These are phyloP conservation scores for Meyerozyma smithsonii DNA, from an alignment of 1,139 yeast species.

Conservation along the genomic window DNA sequence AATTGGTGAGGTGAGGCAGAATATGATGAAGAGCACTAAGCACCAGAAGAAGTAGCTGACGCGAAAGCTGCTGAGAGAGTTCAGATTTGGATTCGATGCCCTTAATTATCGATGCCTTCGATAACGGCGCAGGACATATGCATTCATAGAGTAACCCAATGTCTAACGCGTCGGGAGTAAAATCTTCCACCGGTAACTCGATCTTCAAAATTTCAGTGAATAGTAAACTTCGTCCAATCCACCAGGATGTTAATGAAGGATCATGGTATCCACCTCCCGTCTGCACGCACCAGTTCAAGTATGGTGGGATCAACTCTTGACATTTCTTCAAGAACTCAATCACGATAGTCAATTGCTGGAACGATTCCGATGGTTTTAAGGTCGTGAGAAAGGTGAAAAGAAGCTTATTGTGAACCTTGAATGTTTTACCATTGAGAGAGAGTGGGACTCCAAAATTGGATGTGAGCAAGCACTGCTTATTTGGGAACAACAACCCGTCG, in stretches of 20 bases:
- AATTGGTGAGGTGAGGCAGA: constrained; percentile 10
- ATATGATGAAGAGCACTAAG: neutral
- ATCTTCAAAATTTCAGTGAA: constrained; percentile 54
- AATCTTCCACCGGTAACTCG: constrained; percentile 39
- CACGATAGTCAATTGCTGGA: constrained; percentile 53
- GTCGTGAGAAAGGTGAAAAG: constrained; percentile 57
- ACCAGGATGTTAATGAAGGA: constrained; percentile 72
- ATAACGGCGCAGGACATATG: constrained; percentile 64
- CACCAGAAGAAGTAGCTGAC: constrained; percentile 54
- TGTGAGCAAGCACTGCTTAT: constrained; percentile 52
- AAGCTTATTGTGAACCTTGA: constrained; percentile 62
- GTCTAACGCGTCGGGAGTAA: constrained; percentile 14
- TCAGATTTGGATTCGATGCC: constrained; percentile 51
- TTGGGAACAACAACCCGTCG: constrained; percentile 61
- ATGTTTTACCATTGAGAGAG: constrained; percentile 41
- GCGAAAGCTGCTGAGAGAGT: constrained; percentile 61
- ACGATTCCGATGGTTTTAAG: constrained; percentile 80
- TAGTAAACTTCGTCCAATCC: constrained; percentile 71
- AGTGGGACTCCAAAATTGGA: constrained; percentile 27
- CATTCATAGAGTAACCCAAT: constrained; percentile 39
- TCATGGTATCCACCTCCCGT: constrained; percentile 60
- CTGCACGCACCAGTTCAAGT: constrained; percentile 50
- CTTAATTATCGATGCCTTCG: constrained; percentile 52
- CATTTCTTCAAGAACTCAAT: constrained; percentile 46
- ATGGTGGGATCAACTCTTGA: constrained; percentile 75